phyloP scores from a whole-genome alignment of 1,284 basidiomycete species.

The Papiliotrema fonsecae region DNA sequence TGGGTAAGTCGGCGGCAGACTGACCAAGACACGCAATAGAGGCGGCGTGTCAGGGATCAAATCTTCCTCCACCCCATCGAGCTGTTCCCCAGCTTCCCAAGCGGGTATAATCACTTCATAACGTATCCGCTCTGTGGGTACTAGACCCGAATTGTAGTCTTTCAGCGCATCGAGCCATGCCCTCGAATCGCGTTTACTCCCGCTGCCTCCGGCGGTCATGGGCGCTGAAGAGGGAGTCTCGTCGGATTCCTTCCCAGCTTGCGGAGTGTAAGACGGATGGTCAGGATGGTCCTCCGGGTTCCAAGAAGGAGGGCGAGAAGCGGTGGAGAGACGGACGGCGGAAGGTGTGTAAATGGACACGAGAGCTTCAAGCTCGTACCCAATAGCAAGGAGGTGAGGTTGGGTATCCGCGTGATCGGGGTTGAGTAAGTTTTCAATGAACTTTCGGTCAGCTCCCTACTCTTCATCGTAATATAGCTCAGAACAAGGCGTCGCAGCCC shows the following conservation, averaged over 20 bases:
- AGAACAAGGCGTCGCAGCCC: no score
- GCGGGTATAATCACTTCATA: constrained; percentile 59
- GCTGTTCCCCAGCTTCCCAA: constrained; percentile 49
- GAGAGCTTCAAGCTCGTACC: constrained; percentile 57
- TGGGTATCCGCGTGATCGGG: constrained; percentile 28
- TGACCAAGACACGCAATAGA: constrained; percentile 62
- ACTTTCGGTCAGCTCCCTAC: constrained; percentile 16
- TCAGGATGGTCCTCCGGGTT: neutral
- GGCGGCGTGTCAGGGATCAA: constrained; percentile 31
- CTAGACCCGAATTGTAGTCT: constrained; percentile 22
- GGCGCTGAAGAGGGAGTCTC: neutral
- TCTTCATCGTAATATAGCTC: no score
- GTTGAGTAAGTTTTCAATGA: constrained; percentile 33
- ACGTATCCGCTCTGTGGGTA: constrained; percentile 53
- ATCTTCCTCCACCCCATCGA: constrained; percentile 14
- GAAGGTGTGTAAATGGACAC: constrained; percentile 76
- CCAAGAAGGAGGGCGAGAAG: constrained; percentile 17
- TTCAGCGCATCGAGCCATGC: constrained; percentile 22
- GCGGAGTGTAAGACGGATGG: neutral
- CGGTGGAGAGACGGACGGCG: constrained; percentile 49
- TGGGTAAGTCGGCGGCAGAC: constrained; percentile 69
- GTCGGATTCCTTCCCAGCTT: neutral
- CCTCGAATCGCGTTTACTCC: constrained; percentile 1
- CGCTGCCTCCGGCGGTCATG: neutral
- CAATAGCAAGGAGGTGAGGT: constrained; percentile 28